Evolutionary conservation across 768 basidiomycete genomes (phyloP).

Genomic region (Peribolospora baueri): DNA sequence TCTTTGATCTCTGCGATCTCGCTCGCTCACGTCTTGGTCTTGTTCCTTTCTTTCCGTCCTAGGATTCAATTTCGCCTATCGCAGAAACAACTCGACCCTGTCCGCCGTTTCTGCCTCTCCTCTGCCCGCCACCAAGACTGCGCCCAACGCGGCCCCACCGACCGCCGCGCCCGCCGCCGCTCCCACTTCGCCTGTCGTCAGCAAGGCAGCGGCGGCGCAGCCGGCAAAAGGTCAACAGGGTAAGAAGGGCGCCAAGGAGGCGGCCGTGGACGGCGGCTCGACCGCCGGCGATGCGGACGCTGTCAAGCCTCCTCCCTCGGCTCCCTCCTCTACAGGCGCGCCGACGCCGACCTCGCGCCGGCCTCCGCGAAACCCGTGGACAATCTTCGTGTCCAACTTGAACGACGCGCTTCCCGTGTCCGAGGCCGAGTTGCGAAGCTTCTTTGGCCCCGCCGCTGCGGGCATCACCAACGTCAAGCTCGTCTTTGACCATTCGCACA

Average conservation of each 20-base stretch:
- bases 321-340: constrained; percentile 24
- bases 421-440: constrained; percentile 1
- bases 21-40: neutral
- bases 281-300: neutral
- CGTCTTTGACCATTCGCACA: neutral
- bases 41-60: neutral
- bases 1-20: too few species aligned
- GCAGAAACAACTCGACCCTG: constrained; percentile 40
- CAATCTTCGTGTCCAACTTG: constrained; percentile 51
- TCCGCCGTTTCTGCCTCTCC: constrained; percentile 20
- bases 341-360: constrained; percentile 38
- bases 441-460: neutral
- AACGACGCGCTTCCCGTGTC: constrained; percentile 11
- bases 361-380: constrained; percentile 51
- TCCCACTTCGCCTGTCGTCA: neutral
- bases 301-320: constrained; percentile 20
- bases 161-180: constrained; percentile 19
- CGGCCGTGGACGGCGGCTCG: constrained; percentile 5
- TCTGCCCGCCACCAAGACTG: constrained; percentile 22
- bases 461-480: neutral
- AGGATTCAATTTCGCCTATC: constrained; percentile 94
- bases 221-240: neutral
- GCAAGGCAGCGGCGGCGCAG: neutral
- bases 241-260: neutral
- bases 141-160: constrained; percentile 19